These are phyloP conservation scores for Boletus rubroflammeus DNA, from an alignment of 768 basidiomycete species.

Conservation along the genomic window DNA sequence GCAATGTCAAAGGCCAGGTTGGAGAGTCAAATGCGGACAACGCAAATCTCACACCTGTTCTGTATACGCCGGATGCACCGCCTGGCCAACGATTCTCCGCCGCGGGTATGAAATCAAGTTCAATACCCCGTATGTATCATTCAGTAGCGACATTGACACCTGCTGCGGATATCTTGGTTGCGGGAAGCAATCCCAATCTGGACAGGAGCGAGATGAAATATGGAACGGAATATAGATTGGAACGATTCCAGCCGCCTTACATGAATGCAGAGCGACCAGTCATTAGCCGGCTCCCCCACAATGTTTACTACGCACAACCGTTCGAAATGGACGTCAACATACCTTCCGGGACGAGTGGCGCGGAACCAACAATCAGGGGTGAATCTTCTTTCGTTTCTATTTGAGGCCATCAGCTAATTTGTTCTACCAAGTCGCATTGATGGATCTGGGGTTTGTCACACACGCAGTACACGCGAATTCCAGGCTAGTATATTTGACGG, in stretches of 20 bases:
- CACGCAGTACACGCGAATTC: constrained; percentile 75
- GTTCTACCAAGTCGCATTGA: constrained; percentile 52
- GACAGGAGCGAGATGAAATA: constrained; percentile 71
- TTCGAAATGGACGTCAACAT: constrained; percentile 44
- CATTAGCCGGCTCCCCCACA: constrained; percentile 35
- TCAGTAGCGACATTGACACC: constrained; percentile 81
- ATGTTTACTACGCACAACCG: constrained; percentile 44
- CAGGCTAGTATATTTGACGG: constrained; percentile 65
- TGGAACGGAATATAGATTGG: constrained; percentile 86
- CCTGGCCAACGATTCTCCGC: constrained; percentile 56
- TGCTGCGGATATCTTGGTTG: constrained; percentile 67
- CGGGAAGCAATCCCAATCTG: constrained; percentile 81
- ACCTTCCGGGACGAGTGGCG: constrained; percentile 35
- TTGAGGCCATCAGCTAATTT: constrained; percentile 3
- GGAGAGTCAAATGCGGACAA: constrained; percentile 78
- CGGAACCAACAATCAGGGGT: constrained; percentile 50
- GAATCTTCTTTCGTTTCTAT: constrained; percentile 6
- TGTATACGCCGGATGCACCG: constrained; percentile 61
- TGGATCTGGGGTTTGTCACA: constrained; percentile 82
- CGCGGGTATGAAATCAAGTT: constrained; percentile 56
- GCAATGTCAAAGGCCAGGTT: constrained; percentile 64
- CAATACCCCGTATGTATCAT: constrained; percentile 75
- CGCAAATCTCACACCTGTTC: constrained; percentile 61
- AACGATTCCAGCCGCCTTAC: constrained; percentile 84
- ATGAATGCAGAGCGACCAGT: constrained; percentile 58